Evolutionary conservation across 495 filamentous ascomycete genomes (phyloP), one percentile per base, ranked within the genome.

Genomic region (Terfezia claveryi): DNA sequence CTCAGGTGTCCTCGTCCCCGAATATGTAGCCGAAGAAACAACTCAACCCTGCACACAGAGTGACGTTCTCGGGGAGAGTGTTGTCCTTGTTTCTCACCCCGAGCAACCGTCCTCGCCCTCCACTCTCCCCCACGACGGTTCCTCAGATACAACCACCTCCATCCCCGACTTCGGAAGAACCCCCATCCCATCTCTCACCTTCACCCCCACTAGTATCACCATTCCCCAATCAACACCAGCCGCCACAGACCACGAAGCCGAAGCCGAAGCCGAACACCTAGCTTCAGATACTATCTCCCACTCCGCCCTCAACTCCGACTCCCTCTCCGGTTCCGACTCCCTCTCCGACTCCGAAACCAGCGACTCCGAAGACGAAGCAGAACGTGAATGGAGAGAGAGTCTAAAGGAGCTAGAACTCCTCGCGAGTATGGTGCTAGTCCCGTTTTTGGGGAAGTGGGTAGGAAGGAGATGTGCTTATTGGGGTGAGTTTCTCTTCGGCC

Each of bases 381-480:
- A 98, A 67, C 75, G 73, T 17, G 88, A 98, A 67, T 98, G 91
- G 91, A 80, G 85, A 59, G 85, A 87, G 62, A 87, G 81, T 60
- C 69, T 98, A 59, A 83, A 94, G 70, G 91, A 98, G 69, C 68
- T 96, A 50, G 85, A 98, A 73, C 71, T 98, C 52, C 71, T 98
- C 49, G 66, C 95, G 64, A 89, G 81, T 8, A 92, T 98, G 85
- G 83, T 96, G 16, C 64, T 94, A 60, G 81, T 96, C 38, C 91
- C 91, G 16, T 94, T 89, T 66, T 69, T 86, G 53, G 91, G 91
- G 20, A 96, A 94, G 67, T 95, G 86, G 68, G 72, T 95, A 61
- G 91, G 91, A 41, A 74, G 91, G 67, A 86, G 80, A 69, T 92
- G 85, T 72, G 91, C 91, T 53, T 96, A 95, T 69, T 95, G 87